Base-by-base conservation (phyloP, 2,329 filamentous ascomycete genomes). In the Myriosclerotinia scirpicola region DNA sequence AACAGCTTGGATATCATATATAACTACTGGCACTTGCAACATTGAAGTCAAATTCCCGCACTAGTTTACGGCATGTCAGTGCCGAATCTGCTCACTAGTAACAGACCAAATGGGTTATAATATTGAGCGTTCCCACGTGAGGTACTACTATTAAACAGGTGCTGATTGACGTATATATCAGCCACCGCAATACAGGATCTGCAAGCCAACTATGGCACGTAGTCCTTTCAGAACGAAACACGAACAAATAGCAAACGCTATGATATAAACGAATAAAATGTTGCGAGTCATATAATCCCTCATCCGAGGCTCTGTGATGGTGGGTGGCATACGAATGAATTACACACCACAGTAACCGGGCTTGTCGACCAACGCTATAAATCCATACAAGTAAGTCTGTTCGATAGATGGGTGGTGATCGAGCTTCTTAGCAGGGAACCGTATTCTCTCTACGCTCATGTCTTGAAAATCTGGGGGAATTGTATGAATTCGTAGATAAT, bases 271-370 rank as follows among this genome's bases (percentile, higher is more conserved):
- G 34, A 9, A 14, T 50, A 50, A 4, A 17, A 50, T 48, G 15
- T 15, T 50, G 44, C 44, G n/a, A 60, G 44, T 38, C 58, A 60
- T 50, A 60, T n/a, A 60, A 20, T 26, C n/a, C 46, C 58, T 50
- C 44, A 48, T 50, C n/a, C 30, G 7, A 44, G 42, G 42, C 48
- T 52, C 22, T 22, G 14, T 52, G 22, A 52, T 30, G 5, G 22
- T 52, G 11, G 5, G 22, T 52, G 11, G 48, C 22, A 12, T 52
- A 30, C 15, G 48, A 14, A 52, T 30, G 7, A 46, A n/a, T 26
- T 20, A 40, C 38, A 40, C 11, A 17, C 22, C 14, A 7, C 22
- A 38, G 14, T 11, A 22, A n/a, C 44, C 17, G 34, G n/a, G 2
- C 20, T 26, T 14, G 36, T 22, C 12, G 11, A 3, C 5, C 26